Evolutionary conservation across 2,329 filamentous ascomycete genomes (phyloP), one percentile per base, ranked within the genome.

Genomic region (Talaromyces albobiverticillius): DNA sequence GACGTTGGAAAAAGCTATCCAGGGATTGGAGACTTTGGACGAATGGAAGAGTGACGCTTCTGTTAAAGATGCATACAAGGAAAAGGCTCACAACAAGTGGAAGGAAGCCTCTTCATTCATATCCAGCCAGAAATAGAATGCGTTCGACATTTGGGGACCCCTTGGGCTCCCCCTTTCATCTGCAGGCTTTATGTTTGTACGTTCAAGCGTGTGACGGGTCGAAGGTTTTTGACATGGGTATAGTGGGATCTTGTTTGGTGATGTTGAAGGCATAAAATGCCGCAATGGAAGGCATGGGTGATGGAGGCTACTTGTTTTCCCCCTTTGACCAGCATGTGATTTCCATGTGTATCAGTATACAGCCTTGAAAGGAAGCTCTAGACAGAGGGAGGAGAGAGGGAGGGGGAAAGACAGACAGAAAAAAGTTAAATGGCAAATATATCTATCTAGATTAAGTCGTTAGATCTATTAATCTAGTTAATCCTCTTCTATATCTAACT

Each of bases 1-100:
- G 38, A 79, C 78, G 6, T 71, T 85, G 23, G 76, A 81, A 40
- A 81, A 87, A 56, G 86, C 84, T 1, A 63, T 78, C 9, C 75
- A 75, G 45, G 81, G 82, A 2, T 68, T 87, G 29, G 70, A 75
- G 11, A 57, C 82, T 29, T 62, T 85, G 25, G 68, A 71, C 40
- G 71, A 78, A 56, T 80, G 81, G 77, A 75, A 76, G 54, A 80
- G 80, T 56, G 70, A 74, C 49, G 64, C 67, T 41, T 70, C 77
- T 26, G 71, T 75, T 20, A 78, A 79, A 62, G 71, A 80, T 34
- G 73, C 76, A 46, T 85, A 83, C 53, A 63, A 64, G 4, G 56
- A 70, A 47, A 73, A 71, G 59, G 72, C 73, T 7, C 66, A 59
- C 56, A 67, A 66, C 58, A 71, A 67, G 60, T 76, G 72, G 72